Evolutionary conservation across 1,284 basidiomycete species (phyloP).

Genomic region (Fomitopsis pinicola): DNA sequence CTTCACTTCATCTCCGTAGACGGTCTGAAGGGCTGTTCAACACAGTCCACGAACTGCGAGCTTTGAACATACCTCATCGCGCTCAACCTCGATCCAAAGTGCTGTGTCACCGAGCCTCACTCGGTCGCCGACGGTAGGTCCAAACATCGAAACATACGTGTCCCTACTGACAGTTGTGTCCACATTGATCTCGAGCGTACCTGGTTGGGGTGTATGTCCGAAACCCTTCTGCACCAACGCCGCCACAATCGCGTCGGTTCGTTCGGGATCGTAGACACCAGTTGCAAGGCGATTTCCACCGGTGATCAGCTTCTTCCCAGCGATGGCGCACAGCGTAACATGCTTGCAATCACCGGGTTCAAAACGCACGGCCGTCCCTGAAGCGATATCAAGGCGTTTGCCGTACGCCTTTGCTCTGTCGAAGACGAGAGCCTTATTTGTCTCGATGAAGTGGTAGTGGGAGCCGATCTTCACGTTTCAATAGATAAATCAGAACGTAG

Average conservation of each 20-base stretch:
- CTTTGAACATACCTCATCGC: slow-evolving; percentile 60
- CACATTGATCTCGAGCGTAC: slow-evolving; percentile 40
- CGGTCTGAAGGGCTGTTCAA: slow-evolving; percentile 40
- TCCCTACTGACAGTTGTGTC: slow-evolving; percentile 59
- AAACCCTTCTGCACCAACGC: slow-evolving; percentile 53
- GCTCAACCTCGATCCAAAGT: slow-evolving; percentile 92
- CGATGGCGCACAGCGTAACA: slow-evolving; percentile 80
- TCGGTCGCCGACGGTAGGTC: slow-evolving; percentile 90
- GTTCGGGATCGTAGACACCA: slow-evolving; percentile 43
- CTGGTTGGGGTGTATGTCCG: slow-evolving; percentile 57
- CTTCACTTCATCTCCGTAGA: slow-evolving; percentile 95
- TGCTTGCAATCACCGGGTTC: slow-evolving; percentile 91
- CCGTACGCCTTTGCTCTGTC: slow-evolving; percentile 82
- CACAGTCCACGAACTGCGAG: not conserved
- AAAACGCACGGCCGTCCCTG: slow-evolving; percentile 94
- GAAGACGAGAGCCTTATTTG: slow-evolving; percentile 80
- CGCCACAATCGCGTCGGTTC: slow-evolving; percentile 44
- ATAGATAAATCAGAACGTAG: not conserved
- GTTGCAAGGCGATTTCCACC: slow-evolving; percentile 81
- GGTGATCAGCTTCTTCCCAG: slow-evolving; percentile 66
- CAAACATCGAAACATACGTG: slow-evolving; percentile 88
- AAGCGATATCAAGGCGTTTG: slow-evolving; percentile 86
- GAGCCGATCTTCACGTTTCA: slow-evolving; percentile 65
- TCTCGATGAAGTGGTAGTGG: slow-evolving; percentile 93
- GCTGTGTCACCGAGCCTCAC: slow-evolving; percentile 87